Evolutionary conservation across 2,329 filamentous ascomycete species (phyloP).

Genomic region (Capronia americana): DNA sequence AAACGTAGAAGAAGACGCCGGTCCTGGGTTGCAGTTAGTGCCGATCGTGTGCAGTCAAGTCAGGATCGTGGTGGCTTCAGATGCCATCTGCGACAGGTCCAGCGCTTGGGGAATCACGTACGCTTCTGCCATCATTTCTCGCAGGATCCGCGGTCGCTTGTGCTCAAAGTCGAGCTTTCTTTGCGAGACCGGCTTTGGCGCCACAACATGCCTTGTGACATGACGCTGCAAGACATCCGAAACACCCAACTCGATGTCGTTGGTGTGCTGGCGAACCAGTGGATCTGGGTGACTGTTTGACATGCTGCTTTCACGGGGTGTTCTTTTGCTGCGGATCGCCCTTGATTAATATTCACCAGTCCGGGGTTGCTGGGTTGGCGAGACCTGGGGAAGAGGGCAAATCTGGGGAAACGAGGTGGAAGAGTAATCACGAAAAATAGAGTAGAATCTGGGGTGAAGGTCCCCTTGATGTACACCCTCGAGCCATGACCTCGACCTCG

Average conservation of each 20-base stretch:
- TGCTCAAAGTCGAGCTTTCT: slow-evolving; percentile 63
- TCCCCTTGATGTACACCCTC: slow-evolving; percentile 13
- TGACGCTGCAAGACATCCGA: slow-evolving; percentile 62
- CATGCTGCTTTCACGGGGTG: not conserved
- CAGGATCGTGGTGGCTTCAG: not conserved
- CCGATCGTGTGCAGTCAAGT: not conserved
- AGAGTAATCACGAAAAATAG: slow-evolving; percentile 14
- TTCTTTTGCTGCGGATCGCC: not conserved
- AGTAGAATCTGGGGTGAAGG: slow-evolving; percentile 14
- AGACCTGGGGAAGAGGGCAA: slow-evolving; percentile 10
- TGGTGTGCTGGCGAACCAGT: slow-evolving; percentile 40
- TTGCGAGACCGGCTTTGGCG: slow-evolving; percentile 59
- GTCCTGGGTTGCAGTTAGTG: slow-evolving; percentile 40
- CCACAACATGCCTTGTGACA: slow-evolving; percentile 57
- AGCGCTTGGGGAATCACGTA: not conserved
- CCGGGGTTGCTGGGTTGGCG: slow-evolving; percentile 1
- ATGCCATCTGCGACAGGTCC: not conserved
- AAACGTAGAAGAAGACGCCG: slow-evolving; percentile 64
- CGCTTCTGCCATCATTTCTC: slow-evolving; percentile 63
- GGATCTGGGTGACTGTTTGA: slow-evolving; percentile 4
- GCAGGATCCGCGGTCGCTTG: slow-evolving; percentile 58
- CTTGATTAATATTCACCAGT: slow-evolving; percentile 21
- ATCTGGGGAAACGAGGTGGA: slow-evolving; percentile 16
- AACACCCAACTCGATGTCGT: slow-evolving; percentile 57
- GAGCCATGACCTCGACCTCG: slow-evolving; percentile 1